Percentiles rank a stretch among this genome's conserved stretches.
Conservation (phyloP, 2,329 filamentous ascomycete genomes). For the Coniochaeta sp. region DNA sequence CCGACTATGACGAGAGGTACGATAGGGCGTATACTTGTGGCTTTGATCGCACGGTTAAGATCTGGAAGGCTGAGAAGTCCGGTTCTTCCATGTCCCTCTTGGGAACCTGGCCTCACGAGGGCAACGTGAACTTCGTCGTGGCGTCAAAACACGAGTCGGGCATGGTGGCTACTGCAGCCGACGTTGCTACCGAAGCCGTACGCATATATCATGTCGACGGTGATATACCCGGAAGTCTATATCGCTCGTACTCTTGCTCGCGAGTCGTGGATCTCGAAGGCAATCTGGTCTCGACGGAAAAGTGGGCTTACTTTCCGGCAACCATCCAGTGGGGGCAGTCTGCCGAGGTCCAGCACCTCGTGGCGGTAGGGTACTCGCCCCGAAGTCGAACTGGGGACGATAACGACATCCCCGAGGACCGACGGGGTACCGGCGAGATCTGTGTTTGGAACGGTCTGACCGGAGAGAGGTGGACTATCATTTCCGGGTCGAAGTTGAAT, state of each 20-base stretch:
- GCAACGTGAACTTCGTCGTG: conserved; percentile 56
- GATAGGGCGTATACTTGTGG: conserved; percentile 50
- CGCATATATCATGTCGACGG: conserved; percentile 45
- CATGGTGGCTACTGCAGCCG: conserved; percentile 52
- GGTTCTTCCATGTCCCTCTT: conserved; percentile 33
- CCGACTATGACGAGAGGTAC: conserved; percentile 41
- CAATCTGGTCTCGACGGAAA: conserved; percentile 26
- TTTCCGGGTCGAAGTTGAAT: conserved; percentile 47
- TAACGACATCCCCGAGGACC: conserved; percentile 50
- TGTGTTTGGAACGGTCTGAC: conserved; percentile 48
- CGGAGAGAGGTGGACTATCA: conserved; percentile 36
- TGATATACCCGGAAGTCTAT: conserved; percentile 28
- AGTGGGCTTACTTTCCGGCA: conserved; percentile 57
- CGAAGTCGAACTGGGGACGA: conserved; percentile 46
- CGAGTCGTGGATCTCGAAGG: conserved; percentile 20
- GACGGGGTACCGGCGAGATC: conserved; percentile 50
- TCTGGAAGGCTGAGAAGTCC: conserved; percentile 39
- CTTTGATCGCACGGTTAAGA: conserved; percentile 55
- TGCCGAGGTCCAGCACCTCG: conserved; percentile 36
- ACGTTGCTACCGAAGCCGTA: conserved; percentile 45
- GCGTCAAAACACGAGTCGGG: conserved; percentile 39
- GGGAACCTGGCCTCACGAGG: conserved; percentile 48
- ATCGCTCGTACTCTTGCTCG: conserved; percentile 32
- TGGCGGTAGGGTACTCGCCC: conserved; percentile 58
- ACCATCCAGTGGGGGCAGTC: conserved; percentile 55